phyloP scores from a whole-genome alignment of 441 rosid genomes.

The Pelargonium hybrid region DNA sequence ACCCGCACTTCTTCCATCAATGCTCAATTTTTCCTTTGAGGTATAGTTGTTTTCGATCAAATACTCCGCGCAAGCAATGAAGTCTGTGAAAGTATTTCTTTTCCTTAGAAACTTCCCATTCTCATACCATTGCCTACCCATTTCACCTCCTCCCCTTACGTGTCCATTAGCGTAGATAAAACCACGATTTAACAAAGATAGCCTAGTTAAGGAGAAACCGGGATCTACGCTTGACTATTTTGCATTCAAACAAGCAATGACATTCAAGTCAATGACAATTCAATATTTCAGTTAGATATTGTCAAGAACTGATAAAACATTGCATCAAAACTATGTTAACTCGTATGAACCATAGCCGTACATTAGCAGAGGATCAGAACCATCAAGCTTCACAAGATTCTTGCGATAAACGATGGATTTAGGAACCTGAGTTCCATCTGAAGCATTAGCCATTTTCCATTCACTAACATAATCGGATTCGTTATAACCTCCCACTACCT shows the following conservation, averaged over 20 bases:
- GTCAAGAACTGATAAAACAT: too few species aligned
- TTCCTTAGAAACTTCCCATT: conserved; percentile 74
- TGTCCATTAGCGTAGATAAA: conserved; percentile 73
- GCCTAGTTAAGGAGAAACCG: conserved; percentile 48
- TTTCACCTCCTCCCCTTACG: conserved; percentile 93
- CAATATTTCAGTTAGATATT: too few species aligned
- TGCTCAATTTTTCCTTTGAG: conserved; percentile 65
- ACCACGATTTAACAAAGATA: conserved; percentile 82
- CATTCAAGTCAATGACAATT: too few species aligned
- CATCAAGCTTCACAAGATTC: conserved; percentile 69
- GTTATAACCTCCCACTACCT: conserved; percentile 89
- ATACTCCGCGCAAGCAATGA: conserved; percentile 67
- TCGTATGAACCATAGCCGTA: conserved; percentile 94
- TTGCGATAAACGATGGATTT: conserved; percentile 62
- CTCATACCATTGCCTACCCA: conserved; percentile 97
- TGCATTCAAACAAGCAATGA: neutral
- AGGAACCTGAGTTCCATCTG: conserved; percentile 76
- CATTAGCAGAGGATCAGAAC: conserved; percentile 66
- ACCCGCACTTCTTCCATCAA: conserved; percentile 89
- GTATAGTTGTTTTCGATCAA: conserved; percentile 54
- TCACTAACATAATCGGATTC: conserved; percentile 62
- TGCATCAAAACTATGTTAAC: conserved; percentile 24
- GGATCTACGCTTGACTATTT: conserved; percentile 53
- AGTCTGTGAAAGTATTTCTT: conserved; percentile 80
- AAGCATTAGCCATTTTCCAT: conserved; percentile 79